Base-by-base conservation (phyloP, 495 filamentous ascomycete genomes). In the Alectoria sarmentosa region DNA sequence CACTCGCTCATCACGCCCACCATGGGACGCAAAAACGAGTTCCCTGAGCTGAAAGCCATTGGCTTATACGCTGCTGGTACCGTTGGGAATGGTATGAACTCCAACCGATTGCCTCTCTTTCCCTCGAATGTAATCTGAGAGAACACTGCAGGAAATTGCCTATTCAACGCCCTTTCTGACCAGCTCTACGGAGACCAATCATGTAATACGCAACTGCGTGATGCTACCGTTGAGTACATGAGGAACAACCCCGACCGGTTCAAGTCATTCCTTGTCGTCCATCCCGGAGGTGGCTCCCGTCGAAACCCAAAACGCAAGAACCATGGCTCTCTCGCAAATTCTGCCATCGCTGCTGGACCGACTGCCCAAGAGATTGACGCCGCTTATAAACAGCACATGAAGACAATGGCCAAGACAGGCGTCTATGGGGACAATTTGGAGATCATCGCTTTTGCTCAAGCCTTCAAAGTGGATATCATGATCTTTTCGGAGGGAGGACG, bases 121-220 rank as follows among this genome's bases (percentile, higher is more conserved):
- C 41, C 56, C 54, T 54, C 17, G 14, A 34, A 10, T 49, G 21
- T 19, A 11, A 63, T 37, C 68, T 73, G 49, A 70, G 48, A 17
- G 57, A 58, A 30, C 49, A 34, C 34, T 28, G 19, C 67, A 88
- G 87, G 87, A 44, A 88, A 91, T 74, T 91, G 88, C 72, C 82
- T 91, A 37, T 91, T 90, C 73, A 86, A 90, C 73, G 87, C 89
- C 52, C 78, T 90, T 39, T 88, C 86, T 61, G 89, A 91, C 70
- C 89, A 91, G 78, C 70, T 90, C 58, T 87, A 85, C 68, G 88
- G 86, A 44, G 74, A 83, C 66, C 86, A 88, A 69, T 73, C 75
- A 67, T 74, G 82, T 60, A 84, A 84, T 66, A 69, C 73, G 21
- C 76, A 81, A 60, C 86, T 91, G 66, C 88, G 89, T 37, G 73